Base-by-base conservation (phyloP, 2,329 filamentous ascomycete genomes). In the Fusarium subglutinans region DNA sequence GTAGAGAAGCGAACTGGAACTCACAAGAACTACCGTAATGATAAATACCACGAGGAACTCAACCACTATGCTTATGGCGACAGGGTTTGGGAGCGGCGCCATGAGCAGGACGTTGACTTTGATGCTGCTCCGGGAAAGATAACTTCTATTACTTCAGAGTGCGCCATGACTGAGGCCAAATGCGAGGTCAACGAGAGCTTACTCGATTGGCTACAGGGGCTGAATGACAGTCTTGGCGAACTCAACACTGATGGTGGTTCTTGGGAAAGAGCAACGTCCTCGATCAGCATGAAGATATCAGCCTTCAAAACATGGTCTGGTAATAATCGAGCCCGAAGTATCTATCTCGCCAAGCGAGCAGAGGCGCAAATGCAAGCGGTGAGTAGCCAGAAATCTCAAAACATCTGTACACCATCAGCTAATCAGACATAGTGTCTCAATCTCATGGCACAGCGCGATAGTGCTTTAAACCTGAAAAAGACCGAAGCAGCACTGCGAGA, bases 331-430 rank as follows among this genome's bases (percentile, higher is more conserved):
- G 3, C 30, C 6, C 20, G 48, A 35, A 53, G 30, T 10, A 20
- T 53, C 17, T 53, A 53, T 35, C n/a, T 53, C 4, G 48, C 17
- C 13, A 53, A 37, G 6, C 48, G 48, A 37, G 48, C 30, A 24
- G 48, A 53, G 8, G 48, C 30, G 13, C 48, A 53, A 7, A 37
- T 53, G 30, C 48, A 53, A 37, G 48, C 48, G 20, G 47, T 6
- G 3, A 50, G 47, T 24, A 33, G 8, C 22, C 11, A 6, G 2
- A 17, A n/a, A 3, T 12, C 10, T n/a, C 4, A 17, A 30, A n/a
- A 33, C 10, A n/a, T 13, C 28, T 50, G 10, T 18, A 1, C 10
- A 50, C 28, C 0, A 1, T 3, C 5, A 24, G 48, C 48, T 53
- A 20, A 53, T 11, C 8, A 37, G n/a, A 26, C 14, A 15, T 4